These are phyloP conservation scores for Calocybe indica DNA, from an alignment of 768 basidiomycete species.

Conservation along the genomic window DNA sequence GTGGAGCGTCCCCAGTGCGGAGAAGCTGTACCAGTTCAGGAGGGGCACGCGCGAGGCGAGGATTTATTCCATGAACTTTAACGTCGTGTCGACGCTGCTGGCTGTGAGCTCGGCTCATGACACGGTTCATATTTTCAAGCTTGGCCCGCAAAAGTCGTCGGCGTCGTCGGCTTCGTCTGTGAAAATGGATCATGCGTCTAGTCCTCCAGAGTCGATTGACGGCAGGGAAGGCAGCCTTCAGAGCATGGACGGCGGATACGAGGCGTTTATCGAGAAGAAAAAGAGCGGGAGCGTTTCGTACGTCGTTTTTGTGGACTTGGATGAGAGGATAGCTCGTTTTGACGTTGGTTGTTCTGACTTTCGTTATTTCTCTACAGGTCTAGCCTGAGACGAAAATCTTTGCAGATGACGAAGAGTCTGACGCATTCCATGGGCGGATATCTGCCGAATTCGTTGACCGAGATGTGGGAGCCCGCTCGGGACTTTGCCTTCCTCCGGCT, in stretches of 20 bases:
- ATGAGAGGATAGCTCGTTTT: not conserved
- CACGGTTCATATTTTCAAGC: conserved; percentile 95
- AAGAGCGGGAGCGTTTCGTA: conserved; percentile 57
- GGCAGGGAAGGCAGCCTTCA: conserved; percentile 48
- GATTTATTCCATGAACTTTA: conserved; percentile 83
- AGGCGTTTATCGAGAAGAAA: conserved; percentile 77
- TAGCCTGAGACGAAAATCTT: conserved; percentile 58
- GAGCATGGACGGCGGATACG: conserved; percentile 73
- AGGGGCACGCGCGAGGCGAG: conserved; percentile 81
- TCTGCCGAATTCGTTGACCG: conserved; percentile 83
- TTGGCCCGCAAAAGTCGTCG: conserved; percentile 32
- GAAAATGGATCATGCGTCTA: conserved; percentile 29
- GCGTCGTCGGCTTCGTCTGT: conserved; percentile 10
- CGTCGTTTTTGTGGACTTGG: conserved; percentile 12
- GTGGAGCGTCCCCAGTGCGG: conserved; percentile 84
- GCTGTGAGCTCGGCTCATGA: conserved; percentile 90
- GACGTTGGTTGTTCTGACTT: not conserved
- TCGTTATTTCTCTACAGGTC: conserved; percentile 22
- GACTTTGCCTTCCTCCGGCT: conserved; percentile 91
- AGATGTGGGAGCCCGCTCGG: conserved; percentile 94
- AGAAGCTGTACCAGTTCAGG: conserved; percentile 94
- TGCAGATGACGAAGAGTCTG: conserved; percentile 70
- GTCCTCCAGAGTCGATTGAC: conserved; percentile 62
- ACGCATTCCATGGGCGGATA: conserved; percentile 81
- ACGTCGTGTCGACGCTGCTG: conserved; percentile 73